These are phyloP conservation scores for Lyophyllum decastes DNA, from an alignment of 768 basidiomycete genomes.

Conservation along the genomic window DNA sequence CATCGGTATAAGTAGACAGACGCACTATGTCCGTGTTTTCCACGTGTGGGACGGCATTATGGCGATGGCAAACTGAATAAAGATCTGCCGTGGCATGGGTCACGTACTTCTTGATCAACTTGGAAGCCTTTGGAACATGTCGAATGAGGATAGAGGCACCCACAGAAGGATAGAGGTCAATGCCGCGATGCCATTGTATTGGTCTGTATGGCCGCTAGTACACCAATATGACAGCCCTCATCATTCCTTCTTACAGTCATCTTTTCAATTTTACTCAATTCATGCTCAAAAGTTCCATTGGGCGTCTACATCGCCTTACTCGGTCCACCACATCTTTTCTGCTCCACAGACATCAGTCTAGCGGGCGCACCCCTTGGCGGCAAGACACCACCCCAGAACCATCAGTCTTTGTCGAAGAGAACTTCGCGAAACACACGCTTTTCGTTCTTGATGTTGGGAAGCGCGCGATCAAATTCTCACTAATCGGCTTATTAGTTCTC, in stretches of 20 bases:
- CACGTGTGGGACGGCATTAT: constrained; percentile 12
- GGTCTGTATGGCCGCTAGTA: not conserved
- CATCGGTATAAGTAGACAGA: constrained; percentile 10
- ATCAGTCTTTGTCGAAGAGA: constrained; percentile 24
- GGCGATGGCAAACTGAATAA: not conserved
- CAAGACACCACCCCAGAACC: constrained; percentile 15
- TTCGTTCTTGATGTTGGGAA: constrained; percentile 45
- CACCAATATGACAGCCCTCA: not conserved
- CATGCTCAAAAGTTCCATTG: constrained; percentile 15
- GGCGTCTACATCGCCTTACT: not conserved
- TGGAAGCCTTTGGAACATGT: not conserved
- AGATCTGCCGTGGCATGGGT: not conserved
- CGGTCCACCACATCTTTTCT: not conserved
- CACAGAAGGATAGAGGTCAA: not conserved
- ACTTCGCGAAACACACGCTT: constrained; percentile 30
- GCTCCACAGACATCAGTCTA: constrained; percentile 12
- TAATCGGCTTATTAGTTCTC: constrained; percentile 43
- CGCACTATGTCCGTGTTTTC: constrained; percentile 16
- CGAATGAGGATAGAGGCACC: constrained; percentile 6
- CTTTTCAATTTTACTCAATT: not conserved
- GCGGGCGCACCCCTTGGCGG: constrained; percentile 13
- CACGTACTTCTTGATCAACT: not conserved
- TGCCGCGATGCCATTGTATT: not conserved
- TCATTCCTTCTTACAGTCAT: not conserved
- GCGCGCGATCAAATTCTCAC: constrained; percentile 51